Conservation (phyloP, 2,329 filamentous ascomycete species). For the Fusarium xylarioides region DNA sequence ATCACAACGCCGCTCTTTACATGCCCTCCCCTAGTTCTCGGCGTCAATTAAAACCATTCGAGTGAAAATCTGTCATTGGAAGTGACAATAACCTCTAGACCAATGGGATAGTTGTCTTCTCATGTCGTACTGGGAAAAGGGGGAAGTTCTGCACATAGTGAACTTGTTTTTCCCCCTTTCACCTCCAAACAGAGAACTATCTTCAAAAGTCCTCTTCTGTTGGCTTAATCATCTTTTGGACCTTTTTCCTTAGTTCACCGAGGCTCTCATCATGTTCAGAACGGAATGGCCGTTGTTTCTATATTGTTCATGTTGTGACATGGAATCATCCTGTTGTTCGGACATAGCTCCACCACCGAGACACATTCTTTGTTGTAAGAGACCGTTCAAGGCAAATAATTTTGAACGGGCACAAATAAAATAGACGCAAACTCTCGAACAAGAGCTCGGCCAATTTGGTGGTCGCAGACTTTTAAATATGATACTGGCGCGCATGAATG, state of each 20-base stretch:
- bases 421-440: not conserved
- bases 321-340: too few relatives aligned
- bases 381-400: not conserved
- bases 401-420: not conserved
- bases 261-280: fast-evolving
- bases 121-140: fast-evolving
- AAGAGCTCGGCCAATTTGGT: fast-evolving
- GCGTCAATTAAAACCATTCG: fast-evolving
- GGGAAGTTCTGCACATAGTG: not conserved
- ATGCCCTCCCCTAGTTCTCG: fast-evolving
- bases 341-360: fast-evolving
- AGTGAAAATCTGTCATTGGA: too few relatives aligned
- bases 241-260: fast-evolving
- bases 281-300: fast-evolving
- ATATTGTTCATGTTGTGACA: not conserved
- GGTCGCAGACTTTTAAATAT: not conserved
- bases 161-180: fast-evolving
- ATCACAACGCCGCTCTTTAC: not conserved
- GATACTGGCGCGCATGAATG: fast-evolving
- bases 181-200: too few relatives aligned
- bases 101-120: fast-evolving
- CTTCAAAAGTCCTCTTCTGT: too few relatives aligned
- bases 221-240: not conserved
- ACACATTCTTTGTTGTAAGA: not conserved
- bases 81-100: not conserved